Conservation (phyloP, 305 asterid genomes). For the Fraxinus floribunda region DNA sequence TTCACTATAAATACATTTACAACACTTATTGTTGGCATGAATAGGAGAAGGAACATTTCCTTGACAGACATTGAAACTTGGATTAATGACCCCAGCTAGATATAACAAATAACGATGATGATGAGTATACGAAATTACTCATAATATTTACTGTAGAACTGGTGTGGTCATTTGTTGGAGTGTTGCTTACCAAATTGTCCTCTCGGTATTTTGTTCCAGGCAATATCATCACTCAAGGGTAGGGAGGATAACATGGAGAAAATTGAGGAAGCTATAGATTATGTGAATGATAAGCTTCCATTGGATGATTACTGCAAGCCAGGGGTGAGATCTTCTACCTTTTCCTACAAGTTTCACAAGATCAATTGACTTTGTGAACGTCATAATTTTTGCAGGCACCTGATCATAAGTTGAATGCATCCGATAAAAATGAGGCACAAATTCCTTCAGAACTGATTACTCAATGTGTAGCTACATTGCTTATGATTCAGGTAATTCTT, state of each 20-base stretch:
- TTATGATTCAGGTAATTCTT: constrained; percentile 85
- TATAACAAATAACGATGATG: background rate
- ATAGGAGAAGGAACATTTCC: background rate
- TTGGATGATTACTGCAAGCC: constrained; percentile 53
- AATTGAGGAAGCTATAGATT: constrained; percentile 86
- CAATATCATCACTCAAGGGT: constrained; percentile 59
- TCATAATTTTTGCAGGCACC: constrained; percentile 45
- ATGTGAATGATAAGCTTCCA: constrained; percentile 72
- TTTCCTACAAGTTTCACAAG: constrained; percentile 15
- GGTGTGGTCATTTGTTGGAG: background rate
- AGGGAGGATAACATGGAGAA: constrained; percentile 53
- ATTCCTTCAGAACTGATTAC: constrained; percentile 83
- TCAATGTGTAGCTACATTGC: constrained; percentile 80
- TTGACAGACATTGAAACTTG: background rate
- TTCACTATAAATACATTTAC: constrained; percentile 1
- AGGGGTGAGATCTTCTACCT: constrained; percentile 41
- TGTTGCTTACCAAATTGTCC: background rate
- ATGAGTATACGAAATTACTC: background rate
- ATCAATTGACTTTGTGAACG: constrained; percentile 19
- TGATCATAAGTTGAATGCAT: constrained; percentile 45
- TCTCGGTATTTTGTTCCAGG: constrained; percentile 39
- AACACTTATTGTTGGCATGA: constrained; percentile 10
- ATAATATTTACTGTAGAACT: background rate
- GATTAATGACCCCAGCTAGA: background rate
- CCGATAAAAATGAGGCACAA: constrained; percentile 52